These are phyloP conservation scores for Alternaria alternata DNA, from an alignment of 2,329 filamentous ascomycete species.

Conservation along the genomic window DNA sequence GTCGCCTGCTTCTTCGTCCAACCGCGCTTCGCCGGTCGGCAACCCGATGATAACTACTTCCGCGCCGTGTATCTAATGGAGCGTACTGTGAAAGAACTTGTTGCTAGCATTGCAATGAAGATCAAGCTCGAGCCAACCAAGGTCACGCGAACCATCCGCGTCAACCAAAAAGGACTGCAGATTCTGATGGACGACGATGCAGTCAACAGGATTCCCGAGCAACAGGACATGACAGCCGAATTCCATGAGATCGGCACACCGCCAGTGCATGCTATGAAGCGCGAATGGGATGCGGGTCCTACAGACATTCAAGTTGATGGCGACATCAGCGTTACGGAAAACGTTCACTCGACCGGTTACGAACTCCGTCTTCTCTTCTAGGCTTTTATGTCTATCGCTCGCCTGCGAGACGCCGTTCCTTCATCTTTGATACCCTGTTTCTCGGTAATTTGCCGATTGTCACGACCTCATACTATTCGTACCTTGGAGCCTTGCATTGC, in stretches of 20 bases:
- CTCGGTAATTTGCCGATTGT: conserved; percentile 31
- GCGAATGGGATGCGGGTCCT: conserved; percentile 61
- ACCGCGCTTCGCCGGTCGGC: conserved; percentile 60
- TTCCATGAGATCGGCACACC: conserved; percentile 68
- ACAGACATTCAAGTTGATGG: conserved; percentile 60
- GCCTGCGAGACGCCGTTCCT: conserved; percentile 11
- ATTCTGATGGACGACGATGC: conserved; percentile 92
- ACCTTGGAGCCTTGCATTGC: conserved; percentile 28
- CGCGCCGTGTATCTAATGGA: conserved; percentile 85
- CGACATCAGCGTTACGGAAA: conserved; percentile 55
- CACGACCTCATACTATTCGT: conserved; percentile 46
- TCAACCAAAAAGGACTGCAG: conserved; percentile 77
- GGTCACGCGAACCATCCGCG: conserved; percentile 74
- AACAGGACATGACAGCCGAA: conserved; percentile 84
- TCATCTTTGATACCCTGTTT: conserved; percentile 21
- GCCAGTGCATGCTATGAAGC: conserved; percentile 56
- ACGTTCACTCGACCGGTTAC: conserved; percentile 56
- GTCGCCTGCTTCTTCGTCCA: conserved; percentile 90
- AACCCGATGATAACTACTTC: conserved; percentile 71
- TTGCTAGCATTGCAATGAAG: conserved; percentile 76
- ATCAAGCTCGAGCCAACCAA: conserved; percentile 78
- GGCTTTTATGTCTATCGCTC: conserved; percentile 11
- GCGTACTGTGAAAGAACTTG: conserved; percentile 77
- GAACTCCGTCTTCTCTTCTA: conserved; percentile 60
- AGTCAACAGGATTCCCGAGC: conserved; percentile 82